Percentiles rank a stretch among this genome's conserved stretches.
These are phyloP conservation scores for Juglanconis sp. DNA, from an alignment of 2,329 filamentous ascomycete genomes.

Conservation along the genomic window DNA sequence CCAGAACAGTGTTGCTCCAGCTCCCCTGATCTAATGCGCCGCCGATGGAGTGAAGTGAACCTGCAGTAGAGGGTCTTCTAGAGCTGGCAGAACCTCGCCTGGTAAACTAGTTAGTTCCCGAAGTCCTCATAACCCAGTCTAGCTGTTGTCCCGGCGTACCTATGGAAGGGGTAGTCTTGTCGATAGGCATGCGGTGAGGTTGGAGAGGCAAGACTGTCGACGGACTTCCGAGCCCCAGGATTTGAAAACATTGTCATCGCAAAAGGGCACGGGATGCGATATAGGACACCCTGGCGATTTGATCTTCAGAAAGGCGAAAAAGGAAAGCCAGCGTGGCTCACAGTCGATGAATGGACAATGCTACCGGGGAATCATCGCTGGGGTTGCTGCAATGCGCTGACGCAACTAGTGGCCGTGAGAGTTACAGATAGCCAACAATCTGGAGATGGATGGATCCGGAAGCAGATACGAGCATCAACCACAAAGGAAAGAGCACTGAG, in stretches of 20 bases:
- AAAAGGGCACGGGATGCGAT: constrained; percentile 2
- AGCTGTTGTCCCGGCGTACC: constrained; percentile 35
- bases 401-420: not conserved
- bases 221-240: constrained; percentile 58
- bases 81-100: constrained; percentile 18
- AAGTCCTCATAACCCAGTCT: not conserved
- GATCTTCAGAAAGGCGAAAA: constrained; percentile 7
- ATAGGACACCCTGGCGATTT: constrained; percentile 1
- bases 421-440: not conserved
- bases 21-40: constrained; percentile 68
- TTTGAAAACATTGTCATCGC: constrained; percentile 55
- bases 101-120: not conserved
- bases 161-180: constrained; percentile 58
- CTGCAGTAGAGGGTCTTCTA: constrained; percentile 78
- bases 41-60: constrained; percentile 83
- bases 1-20: constrained; percentile 56
- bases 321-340: constrained; percentile 12
- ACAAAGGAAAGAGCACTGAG: not conserved
- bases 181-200: constrained; percentile 48
- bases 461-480: not conserved
- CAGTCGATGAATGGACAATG: constrained; percentile 15
- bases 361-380: constrained; percentile 52
- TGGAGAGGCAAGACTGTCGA: constrained; percentile 58
- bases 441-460: not conserved
- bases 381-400: constrained; percentile 10